phyloP scores from a whole-genome alignment of 2,329 filamentous ascomycete genomes.

The Allantophomopsis lycopodina region DNA sequence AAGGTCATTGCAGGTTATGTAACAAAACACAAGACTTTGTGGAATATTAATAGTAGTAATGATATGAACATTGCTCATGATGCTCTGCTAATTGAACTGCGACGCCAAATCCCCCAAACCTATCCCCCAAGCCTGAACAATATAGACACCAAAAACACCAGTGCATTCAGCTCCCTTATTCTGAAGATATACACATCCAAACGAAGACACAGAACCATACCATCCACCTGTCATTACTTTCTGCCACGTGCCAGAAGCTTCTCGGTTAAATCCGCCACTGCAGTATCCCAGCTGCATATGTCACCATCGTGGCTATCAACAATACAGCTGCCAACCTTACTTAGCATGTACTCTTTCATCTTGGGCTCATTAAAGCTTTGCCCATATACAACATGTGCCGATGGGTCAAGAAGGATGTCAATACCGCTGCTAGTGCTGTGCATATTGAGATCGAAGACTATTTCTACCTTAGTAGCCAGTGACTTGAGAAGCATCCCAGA shows the following conservation, averaged over 20 bases:
- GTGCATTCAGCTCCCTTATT: too few species aligned
- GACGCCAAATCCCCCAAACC: too few species aligned
- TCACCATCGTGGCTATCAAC: slow-evolving; percentile 20
- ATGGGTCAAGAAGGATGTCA: slow-evolving; percentile 36
- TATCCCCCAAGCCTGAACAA: too few species aligned
- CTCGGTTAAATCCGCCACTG: slow-evolving; percentile 38
- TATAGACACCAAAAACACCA: too few species aligned
- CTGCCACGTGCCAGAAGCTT: slow-evolving; percentile 40
- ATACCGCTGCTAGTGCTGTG: slow-evolving; percentile 31
- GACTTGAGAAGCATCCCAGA: slow-evolving; percentile 47
- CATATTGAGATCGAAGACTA: slow-evolving; percentile 40
- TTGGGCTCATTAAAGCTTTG: slow-evolving; percentile 65
- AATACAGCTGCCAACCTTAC: slow-evolving; percentile 28
- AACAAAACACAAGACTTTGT: too few species aligned
- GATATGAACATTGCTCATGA: too few species aligned
- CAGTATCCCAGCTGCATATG: slow-evolving; percentile 34
- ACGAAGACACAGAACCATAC: too few species aligned
- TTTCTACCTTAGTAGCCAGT: slow-evolving; percentile 55
- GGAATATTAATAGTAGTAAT: too few species aligned
- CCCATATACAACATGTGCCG: slow-evolving; percentile 58
- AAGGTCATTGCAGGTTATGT: too few species aligned
- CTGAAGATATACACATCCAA: too few species aligned
- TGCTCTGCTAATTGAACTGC: too few species aligned
- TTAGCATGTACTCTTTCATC: slow-evolving; percentile 56
- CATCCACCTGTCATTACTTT: slow-evolving; percentile 22